Base-by-base conservation (phyloP, 345 rosid genomes). In the Excoecaria agallocha region DNA sequence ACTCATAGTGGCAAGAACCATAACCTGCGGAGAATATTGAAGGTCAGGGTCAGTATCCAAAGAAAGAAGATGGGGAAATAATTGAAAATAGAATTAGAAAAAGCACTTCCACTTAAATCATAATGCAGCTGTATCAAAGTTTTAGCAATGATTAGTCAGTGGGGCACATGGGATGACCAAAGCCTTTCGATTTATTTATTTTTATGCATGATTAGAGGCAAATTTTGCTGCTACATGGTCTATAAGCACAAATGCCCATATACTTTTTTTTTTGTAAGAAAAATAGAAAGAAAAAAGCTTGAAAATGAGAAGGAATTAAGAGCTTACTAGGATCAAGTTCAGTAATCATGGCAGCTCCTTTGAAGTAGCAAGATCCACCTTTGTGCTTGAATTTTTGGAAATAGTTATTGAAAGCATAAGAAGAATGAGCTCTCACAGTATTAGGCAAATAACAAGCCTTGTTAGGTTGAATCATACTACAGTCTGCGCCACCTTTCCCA, bases 361-460 rank as follows among this genome's bases (percentile, higher is more conserved):
- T 89, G 86, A 92, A 92, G 88, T 78, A 81, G 84, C 98, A 89
- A 76, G 93, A 87, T 65, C 93, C 95, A 35, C 95, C 93, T 17
- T 73, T 83, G 74, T 78, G 70, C 83, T 88, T 90, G 78, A 77
- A 79, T 69, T 68, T 85, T 79, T 89, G 93, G 84, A 82, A 94
- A 75, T 90, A 90, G 84, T 60, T 81, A 76, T 94, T 90, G 86
- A 89, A 92, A 61, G 93, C 97, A 80, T 76, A 92, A 9, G 97
- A 89, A 56, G 89, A 91, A 73, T 92, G 98, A 74, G 80, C 88
- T 59, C 60, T 88, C 13, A 85, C 67, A 4, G 98, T 89, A 83
- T 90, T 83, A 6, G 97, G 96, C 38, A 79, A 77, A 80, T 80
- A 92, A 76, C 98, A 94, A 78, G 89, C 81, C 74, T 85, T 87